Base-by-base conservation (phyloP, 2,329 filamentous ascomycete species). In the Fusarium sp. region DNA sequence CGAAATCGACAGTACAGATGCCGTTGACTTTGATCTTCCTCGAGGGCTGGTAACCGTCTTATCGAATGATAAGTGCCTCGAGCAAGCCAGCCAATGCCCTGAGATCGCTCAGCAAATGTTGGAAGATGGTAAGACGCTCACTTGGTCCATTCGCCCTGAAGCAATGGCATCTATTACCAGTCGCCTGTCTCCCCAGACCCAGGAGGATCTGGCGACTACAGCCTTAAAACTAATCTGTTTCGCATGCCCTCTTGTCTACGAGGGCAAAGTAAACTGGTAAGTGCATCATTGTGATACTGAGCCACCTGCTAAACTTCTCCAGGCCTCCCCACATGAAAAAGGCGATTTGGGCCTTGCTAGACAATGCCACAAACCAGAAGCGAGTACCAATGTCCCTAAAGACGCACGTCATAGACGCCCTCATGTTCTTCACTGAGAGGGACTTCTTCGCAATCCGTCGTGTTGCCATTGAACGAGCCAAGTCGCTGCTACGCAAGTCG, bases 261-360 rank as follows among this genome's bases (percentile, higher is more conserved):
- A 82, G 54, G 81, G 81, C 8, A 80, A 81, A 22, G 72, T 70
- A 3, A 70, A 73, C 16, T 82, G 81, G 81, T 81, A 78, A 18
- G 65, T 1, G 16, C 0, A 16, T 18, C 0, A 5, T 5, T 4
- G 6, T 11, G 5, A 11, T 2, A 0, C 0, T 6, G 2, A 6
- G 3, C 2, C 7, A 3, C 7, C 5, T 8, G 7, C 72, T 76
- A 8, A 78, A 9, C 1, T 20, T 5, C 2, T 13, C 4, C 25
- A 81, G 80, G 80, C 70, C 78, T 4, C 36, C 68, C 1, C 69
- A 71, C 0, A 31, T 79, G 0, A 81, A 81, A 22, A 73, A 73
- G 0, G 66, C 73, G 1, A 71, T 80, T 14, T 82, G 81, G 80
- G 58, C 52, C 0, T 62, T 82, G 2, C 58, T 82, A 0, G 71